phyloP scores from a whole-genome alignment of 1,139 yeast species.

The Lodderomyces jiufengensis region DNA sequence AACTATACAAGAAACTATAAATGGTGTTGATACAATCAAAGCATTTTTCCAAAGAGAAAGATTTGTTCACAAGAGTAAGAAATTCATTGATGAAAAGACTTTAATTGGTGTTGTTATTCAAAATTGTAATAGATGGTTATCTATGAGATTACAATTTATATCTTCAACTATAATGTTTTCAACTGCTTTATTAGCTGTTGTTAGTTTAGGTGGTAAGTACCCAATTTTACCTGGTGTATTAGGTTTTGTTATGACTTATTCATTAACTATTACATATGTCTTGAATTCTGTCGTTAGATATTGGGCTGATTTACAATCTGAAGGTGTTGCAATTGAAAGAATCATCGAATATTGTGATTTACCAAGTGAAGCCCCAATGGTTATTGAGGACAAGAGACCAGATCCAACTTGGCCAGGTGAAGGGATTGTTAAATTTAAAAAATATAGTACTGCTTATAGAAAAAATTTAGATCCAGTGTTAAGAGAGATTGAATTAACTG shows the following conservation, averaged over 20 bases:
- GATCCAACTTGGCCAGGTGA: conserved; percentile 25
- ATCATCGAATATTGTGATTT: conserved; percentile 30
- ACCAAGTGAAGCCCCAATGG: conserved; percentile 26
- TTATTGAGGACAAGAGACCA: conserved; percentile 23
- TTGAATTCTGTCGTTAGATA: conserved; percentile 26
- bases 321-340: conserved; percentile 31
- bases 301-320: conserved; percentile 33
- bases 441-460: conserved; percentile 30
- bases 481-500: conserved; percentile 22
- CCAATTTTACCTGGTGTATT: conserved; percentile 26
- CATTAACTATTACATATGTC: conserved; percentile 24
- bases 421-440: conserved; percentile 26
- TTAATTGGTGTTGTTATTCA: conserved; percentile 36
- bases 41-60: conserved; percentile 54
- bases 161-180: conserved; percentile 26
- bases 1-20: conserved; percentile 58
- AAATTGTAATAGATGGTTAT: conserved; percentile 33
- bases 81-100: conserved; percentile 57
- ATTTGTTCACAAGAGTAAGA: conserved; percentile 50
- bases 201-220: conserved; percentile 19
- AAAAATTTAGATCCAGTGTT: conserved; percentile 32
- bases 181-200: conserved; percentile 23
- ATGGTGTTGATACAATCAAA: conserved; percentile 57
- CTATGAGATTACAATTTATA: conserved; percentile 30
- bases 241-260: conserved; percentile 34